Evolutionary conservation across 768 basidiomycete genomes (phyloP), one percentile per base, ranked within the genome.

Genomic region (Kwoniella heveanensis): DNA sequence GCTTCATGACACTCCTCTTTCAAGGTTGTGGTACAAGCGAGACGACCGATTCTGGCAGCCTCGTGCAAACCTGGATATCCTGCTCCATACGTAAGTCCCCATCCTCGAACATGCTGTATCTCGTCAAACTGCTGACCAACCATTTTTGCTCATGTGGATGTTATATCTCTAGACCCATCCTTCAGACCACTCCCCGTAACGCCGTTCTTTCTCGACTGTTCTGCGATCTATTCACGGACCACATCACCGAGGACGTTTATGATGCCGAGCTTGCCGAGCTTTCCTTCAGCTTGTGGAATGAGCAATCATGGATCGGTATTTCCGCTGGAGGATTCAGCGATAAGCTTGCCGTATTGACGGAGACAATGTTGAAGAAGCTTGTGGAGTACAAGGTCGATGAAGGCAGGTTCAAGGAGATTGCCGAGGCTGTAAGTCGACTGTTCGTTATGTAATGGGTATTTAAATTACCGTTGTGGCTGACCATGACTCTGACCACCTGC

Each of bases 1-100:
- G 63, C 85, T 98, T 59, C 82, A 86, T 30, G 85, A 93, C 78
- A 90, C 87, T 0, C 81, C 85, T 0, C 71, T 88, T 26, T 89
- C 88, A 3, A 84, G 87, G 13, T 81, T 98, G 2, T 99, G 95
- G 94, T 86, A 93, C 81, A 99, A 99, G 83, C 93, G 93, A 77
- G 96, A 99, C 77, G 95, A 99, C 79, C 85, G 84, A 64, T 99
- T 96, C 83, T 95, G 92, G 90, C 86, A 95, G 10, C 96, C 96
- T 0, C 91, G 90, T 74, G 92, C 92, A 1, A 85, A 86, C 65
- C 84, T 89, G 22, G 81, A 88, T 60, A 83, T 97, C 57, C 86
- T 64, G 13, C 65, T 79, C 17, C 65, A 72, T 50, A 70, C 75
- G 69, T 77, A 53, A 62, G 76, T 67, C 32, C n/a, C n/a, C n/a